Percentiles rank a stretch among this genome's conserved stretches.
Evolutionary conservation across 352 stramenopile species (phyloP).

Genomic region (Aphanomyces invadans): DNA sequence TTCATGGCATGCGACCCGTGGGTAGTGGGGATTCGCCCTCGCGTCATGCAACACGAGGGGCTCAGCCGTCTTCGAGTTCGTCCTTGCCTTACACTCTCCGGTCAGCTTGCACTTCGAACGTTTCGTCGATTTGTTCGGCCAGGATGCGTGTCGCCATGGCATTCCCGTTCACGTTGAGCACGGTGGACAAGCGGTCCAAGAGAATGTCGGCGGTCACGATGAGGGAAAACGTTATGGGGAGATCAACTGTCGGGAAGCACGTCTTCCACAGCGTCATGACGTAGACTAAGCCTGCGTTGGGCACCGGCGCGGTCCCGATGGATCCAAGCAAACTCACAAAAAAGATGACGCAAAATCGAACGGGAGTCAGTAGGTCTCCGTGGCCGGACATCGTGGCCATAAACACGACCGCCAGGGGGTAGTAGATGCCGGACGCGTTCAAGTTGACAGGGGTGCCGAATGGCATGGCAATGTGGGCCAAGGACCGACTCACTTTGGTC

Average conservation of each 20-base stretch:
- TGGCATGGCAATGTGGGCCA: constrained; percentile 5
- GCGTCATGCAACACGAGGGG: too few species aligned
- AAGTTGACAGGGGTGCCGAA: not conserved
- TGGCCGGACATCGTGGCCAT: constrained; percentile 5
- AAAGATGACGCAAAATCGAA: not conserved
- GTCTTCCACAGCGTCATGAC: not conserved
- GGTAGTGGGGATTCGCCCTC: too few species aligned
- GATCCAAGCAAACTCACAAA: not conserved
- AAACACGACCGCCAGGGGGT: not conserved
- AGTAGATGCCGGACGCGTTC: constrained; percentile 2
- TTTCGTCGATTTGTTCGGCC: constrained; percentile 33
- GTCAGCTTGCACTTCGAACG: constrained; percentile 25
- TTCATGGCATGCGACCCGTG: too few species aligned
- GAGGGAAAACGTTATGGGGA: constrained; percentile 24
- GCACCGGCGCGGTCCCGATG: not conserved
- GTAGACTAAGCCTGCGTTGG: not conserved
- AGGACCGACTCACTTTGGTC: not conserved
- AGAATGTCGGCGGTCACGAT: constrained; percentile 55
- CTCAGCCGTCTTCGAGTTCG: too few species aligned
- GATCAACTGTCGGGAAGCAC: not conserved
- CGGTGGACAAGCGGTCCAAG: constrained; percentile 47
- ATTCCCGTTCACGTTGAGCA: constrained; percentile 51
- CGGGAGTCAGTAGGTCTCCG: not conserved
- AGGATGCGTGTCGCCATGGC: constrained; percentile 52
- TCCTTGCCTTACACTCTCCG: not conserved